Evolutionary conservation across 345 rosid species (phyloP).

Genomic region (Xanthoceras sorbifolium): DNA sequence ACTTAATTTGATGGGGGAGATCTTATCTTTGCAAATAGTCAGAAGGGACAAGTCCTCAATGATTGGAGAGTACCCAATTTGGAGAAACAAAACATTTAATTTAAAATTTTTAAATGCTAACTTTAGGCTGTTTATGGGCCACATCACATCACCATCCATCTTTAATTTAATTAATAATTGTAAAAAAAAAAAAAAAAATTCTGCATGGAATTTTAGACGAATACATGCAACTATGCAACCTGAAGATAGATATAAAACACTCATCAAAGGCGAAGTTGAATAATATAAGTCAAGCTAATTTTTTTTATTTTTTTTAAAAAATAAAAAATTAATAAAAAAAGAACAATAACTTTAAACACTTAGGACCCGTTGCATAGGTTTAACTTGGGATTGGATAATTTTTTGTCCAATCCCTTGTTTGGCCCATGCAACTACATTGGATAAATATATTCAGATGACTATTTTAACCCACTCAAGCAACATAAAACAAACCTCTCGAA

Average conservation of each 20-base stretch:
- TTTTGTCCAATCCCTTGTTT: no score
- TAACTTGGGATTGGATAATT: no score
- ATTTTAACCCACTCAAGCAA: no score
- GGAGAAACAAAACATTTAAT: conserved; percentile 12
- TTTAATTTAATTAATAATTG: background rate
- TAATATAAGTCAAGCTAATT: background rate
- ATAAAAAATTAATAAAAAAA: no score
- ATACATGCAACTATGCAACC: background rate
- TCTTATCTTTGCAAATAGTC: conserved; percentile 22
- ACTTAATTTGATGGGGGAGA: background rate
- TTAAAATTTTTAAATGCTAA: background rate
- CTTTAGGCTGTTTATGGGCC: background rate
- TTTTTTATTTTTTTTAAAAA: no score
- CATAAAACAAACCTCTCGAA: no score
- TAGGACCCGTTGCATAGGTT: no score
- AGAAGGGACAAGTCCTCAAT: background rate
- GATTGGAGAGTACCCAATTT: conserved; percentile 4
- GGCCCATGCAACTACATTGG: no score
- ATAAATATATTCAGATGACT: no score
- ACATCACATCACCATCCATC: background rate
- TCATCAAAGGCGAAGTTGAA: background rate
- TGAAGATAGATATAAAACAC: background rate
- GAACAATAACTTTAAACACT: no score
- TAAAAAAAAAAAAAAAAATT: background rate
- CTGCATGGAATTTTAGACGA: conserved; percentile 14